Conservation (phyloP, 176 grass and related monocot species). For the Carex myosuroides region DNA sequence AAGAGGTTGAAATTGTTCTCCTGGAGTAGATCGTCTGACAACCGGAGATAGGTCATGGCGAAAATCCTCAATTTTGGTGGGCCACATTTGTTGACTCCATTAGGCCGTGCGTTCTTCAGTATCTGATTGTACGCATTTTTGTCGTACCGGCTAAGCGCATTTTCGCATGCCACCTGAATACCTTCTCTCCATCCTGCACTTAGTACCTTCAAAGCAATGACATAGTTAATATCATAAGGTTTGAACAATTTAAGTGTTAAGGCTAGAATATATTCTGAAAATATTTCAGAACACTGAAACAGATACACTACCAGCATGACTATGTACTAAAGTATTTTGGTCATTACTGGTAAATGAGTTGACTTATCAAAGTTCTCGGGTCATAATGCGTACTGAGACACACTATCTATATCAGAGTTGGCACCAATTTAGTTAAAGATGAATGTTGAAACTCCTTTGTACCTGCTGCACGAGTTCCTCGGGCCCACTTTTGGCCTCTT, state of each 20-base stretch:
- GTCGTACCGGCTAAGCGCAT: constrained; percentile 68
- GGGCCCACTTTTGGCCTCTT: constrained; percentile 48
- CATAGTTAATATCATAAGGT: neutral
- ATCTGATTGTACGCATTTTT: constrained; percentile 74
- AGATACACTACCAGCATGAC: neutral
- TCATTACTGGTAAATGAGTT: neutral
- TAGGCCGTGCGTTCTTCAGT: constrained; percentile 61
- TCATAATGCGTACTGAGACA: neutral
- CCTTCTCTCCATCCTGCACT: constrained; percentile 89
- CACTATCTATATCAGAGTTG: neutral
- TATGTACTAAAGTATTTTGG: neutral
- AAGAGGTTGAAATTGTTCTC: constrained; percentile 56
- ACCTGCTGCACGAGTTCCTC: constrained; percentile 94
- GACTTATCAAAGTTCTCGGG: neutral
- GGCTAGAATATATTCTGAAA: neutral
- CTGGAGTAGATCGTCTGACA: constrained; percentile 58
- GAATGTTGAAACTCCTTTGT: neutral
- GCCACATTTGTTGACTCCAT: constrained; percentile 47
- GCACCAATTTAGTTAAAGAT: neutral
- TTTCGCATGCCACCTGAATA: constrained; percentile 57
- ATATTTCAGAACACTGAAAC: neutral
- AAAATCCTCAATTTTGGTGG: constrained; percentile 46
- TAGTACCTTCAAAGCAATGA: constrained; percentile 35
- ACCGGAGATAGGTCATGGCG: constrained; percentile 74
- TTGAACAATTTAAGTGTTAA: neutral